A percentile compares a stretch with the other conserved stretches of the same genome.
These are phyloP conservation scores for Mortierella sp. DNA, from an alignment of 371 early-diverging fungal species.

Conservation along the genomic window DNA sequence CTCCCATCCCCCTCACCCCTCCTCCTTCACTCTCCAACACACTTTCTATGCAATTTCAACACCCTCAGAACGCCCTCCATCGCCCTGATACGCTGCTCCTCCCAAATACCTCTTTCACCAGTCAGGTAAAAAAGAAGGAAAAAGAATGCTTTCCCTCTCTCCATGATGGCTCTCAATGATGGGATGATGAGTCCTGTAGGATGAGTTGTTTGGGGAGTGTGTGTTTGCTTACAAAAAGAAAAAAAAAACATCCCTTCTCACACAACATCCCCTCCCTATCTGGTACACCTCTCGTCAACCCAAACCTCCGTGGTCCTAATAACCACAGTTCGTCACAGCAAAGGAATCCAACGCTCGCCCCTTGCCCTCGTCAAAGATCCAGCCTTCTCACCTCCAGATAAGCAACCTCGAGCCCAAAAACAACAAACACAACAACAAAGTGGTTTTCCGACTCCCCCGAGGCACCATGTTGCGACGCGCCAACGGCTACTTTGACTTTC, in stretches of 20 bases:
- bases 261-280: neutral
- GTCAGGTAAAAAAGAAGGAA: neutral
- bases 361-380: neutral
- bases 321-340: neutral
- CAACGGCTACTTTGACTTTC: conserved; percentile 45
- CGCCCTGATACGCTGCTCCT: neutral
- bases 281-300: neutral
- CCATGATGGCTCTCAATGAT: neutral
- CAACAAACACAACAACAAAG: neutral
- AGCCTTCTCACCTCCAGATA: neutral
- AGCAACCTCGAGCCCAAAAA: neutral
- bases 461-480: conserved; percentile 46
- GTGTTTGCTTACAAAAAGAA: neutral
- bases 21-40: neutral
- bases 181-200: neutral
- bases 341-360: neutral
- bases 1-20: neutral
- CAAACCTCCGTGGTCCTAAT: neutral
- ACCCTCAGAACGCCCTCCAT: neutral
- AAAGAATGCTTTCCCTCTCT: conserved; percentile 10
- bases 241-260: conserved; percentile 9
- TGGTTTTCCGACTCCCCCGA: neutral
- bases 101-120: neutral
- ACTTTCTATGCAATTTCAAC: conserved; percentile 1
- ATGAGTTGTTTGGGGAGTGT: conserved; percentile 11